Evolutionary conservation across 169 alveolate genomes (phyloP), one percentile per base, ranked within the genome.

Genomic region (Cryptosporidium sp.): DNA sequence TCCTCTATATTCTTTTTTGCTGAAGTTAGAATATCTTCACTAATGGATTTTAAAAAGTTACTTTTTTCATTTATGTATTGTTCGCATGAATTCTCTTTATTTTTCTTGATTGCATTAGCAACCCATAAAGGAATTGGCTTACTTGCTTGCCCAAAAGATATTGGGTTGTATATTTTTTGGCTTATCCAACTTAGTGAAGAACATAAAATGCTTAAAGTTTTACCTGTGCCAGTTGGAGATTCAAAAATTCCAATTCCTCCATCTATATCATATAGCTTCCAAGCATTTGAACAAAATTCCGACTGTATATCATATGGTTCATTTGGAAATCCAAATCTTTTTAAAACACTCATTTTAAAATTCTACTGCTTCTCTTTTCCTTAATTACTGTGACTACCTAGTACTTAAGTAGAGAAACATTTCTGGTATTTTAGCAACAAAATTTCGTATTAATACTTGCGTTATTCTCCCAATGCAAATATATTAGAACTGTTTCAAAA

Each of bases 151-250:
- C 10, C 71, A 31, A 12, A 43, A 10, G 69, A 31, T n/a, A 8
- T 21, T 3, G 41, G 26, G 1, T 29, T 55, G 4, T 23, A 21
- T 3, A 59, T 21, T 33, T n/a, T 0, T 33, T 74, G 41, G 50
- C 33, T 26, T 51, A 74, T 52, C 97, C 97, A 94, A n/a, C 89
- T 89, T 67, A 94, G 85, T 62, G 94, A 70, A 5, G 96, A 91
- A 74, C 95, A 91, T 51, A 95, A 80, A 68, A 93, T 62, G 33
- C 94, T 86, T 65, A 93, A 86, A 31, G 96, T 91, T 68, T 95
- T 95, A 5, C 97, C 97, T n/a, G 97, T 95, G 23, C 97, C 97
- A 18, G 97, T 95, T 23, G 97, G 97, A 52, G 95, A 92, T 89
- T 95, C 96, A 71, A 94, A 93, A 33, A 93, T 92, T 14, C 94